Evolutionary conservation across 805 yeast species (phyloP).

Genomic region (Hanseniaspora meyeri): DNA sequence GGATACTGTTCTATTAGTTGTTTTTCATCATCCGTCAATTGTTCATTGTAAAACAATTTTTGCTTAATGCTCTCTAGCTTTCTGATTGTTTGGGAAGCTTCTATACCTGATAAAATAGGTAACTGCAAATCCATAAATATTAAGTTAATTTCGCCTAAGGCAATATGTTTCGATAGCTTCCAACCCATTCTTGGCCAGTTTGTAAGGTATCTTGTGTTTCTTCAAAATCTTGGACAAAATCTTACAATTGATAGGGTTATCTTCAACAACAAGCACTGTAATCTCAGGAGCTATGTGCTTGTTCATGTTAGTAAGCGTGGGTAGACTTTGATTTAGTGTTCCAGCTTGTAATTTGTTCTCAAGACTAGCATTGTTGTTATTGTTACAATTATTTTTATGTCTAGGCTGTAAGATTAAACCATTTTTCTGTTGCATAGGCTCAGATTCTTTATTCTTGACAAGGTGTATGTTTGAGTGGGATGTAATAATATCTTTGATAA

Average conservation of each 20-base stretch:
- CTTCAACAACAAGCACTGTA: constrained; percentile 88
- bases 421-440: neutral
- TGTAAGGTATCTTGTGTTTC: constrained; percentile 71
- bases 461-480: neutral
- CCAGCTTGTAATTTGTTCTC: neutral
- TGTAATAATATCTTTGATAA: constrained; percentile 2
- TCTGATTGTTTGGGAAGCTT: constrained; percentile 85
- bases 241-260: constrained; percentile 84
- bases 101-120: constrained; percentile 92
- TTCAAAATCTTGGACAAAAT: constrained; percentile 80
- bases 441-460: neutral
- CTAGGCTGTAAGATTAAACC: constrained; percentile 2
- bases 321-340: neutral
- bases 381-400: neutral
- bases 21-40: constrained; percentile 26
- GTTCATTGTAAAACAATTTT: constrained; percentile 36
- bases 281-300: constrained; percentile 58
- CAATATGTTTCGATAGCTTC: constrained; percentile 94
- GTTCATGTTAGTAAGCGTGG: constrained; percentile 1
- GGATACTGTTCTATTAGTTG: constrained; percentile 21
- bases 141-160: constrained; percentile 80
- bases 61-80: constrained; percentile 51
- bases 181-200: constrained; percentile 82
- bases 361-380: neutral
- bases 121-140: constrained; percentile 95